Evolutionary conservation across 495 filamentous ascomycete genomes (phyloP), one percentile per base, ranked within the genome.

Genomic region (Trichoderma asperelloides): DNA sequence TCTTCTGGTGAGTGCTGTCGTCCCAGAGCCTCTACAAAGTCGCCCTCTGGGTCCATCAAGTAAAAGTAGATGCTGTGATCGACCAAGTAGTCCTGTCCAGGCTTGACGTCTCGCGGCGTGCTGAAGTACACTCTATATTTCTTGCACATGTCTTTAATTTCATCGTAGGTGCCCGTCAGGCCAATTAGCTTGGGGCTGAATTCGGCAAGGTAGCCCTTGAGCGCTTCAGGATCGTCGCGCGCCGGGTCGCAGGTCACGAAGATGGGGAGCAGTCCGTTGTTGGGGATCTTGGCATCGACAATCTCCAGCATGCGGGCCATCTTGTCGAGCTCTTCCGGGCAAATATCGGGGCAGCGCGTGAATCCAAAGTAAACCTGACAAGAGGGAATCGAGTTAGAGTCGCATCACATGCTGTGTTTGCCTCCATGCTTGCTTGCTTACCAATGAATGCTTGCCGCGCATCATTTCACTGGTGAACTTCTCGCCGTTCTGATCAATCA

Each of bases 1-100:
- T 89, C 83, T 69, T 96, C 90, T 16, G 93, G 90, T 30, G 89
- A 94, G 80, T 97, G 92, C 78, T 98, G 93, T 68, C 96, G 84
- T 43, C 95, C 95, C 70, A 98, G 89, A 28, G 92, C 96, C 81
- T 98, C 95, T 28, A 98, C 93, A 75, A 98, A 98, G 77, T 98
- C 96, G 16, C 93, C 93, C 68, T 98, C 96, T 55, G 95, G 95
- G 78, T 97, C 93, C 95, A 98, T 98, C 68, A 98, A 78, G 76
- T 98, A 98, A 74, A 98, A 98, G 82, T 98, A 98, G 69, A 98
- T 98, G 74, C 92, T 96, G 79, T 98, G 95, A 78, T 98, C 95
- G 47, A 98, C 95, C 69, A 98, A 77, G 78, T 98, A 98, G 76
- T 98, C 95, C 81, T 96, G 91, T 11, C 92, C 95, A 2, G 91